A percentile compares a stretch with the other conserved stretches of the same genome.
These are phyloP conservation scores for Emmonsia crescens DNA, from an alignment of 2,329 filamentous ascomycete species.

Conservation along the genomic window DNA sequence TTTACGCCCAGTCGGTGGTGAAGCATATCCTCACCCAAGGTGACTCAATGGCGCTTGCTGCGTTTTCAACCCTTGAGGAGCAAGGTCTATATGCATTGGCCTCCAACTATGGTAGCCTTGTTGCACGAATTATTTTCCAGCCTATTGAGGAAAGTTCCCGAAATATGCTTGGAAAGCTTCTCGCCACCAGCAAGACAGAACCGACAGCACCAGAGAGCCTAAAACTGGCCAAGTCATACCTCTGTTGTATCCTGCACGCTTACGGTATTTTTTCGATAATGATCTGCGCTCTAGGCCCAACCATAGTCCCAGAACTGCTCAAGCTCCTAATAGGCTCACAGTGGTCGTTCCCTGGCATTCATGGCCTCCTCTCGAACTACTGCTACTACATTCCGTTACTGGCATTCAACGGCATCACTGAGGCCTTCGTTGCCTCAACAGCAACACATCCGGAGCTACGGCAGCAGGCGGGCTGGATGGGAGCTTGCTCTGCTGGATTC, in stretches of 20 bases:
- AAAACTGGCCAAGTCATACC: conserved; percentile 22
- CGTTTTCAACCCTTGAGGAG: conserved; percentile 63
- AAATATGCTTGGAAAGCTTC: conserved; percentile 74
- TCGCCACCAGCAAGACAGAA: conserved; percentile 36
- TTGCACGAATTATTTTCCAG: conserved; percentile 83
- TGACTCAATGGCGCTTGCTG: conserved; percentile 76
- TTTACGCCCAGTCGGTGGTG: conserved; percentile 77
- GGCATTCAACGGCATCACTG: conserved; percentile 80
- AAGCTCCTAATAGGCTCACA: conserved; percentile 62
- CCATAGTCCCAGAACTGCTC: conserved; percentile 62
- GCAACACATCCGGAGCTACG: conserved; percentile 66
- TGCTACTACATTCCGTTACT: conserved; percentile 90
- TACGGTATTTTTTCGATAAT: conserved; percentile 66
- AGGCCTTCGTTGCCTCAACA: conserved; percentile 85
- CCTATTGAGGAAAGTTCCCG: conserved; percentile 90
- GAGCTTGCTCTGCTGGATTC: conserved; percentile 65
- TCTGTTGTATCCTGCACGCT: conserved; percentile 48
- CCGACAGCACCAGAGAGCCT: conserved; percentile 16
- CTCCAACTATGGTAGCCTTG: conserved; percentile 83
- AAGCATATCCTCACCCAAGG: conserved; percentile 94
- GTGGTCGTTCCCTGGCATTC: conserved; percentile 67
- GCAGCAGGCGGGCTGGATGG: conserved; percentile 74
- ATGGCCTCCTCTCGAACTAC: conserved; percentile 64
- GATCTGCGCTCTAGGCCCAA: conserved; percentile 60
- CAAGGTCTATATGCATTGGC: conserved; percentile 90